Evolutionary conservation across 2,329 filamentous ascomycete species (phyloP).

Genomic region (Fonsecaea nubica): DNA sequence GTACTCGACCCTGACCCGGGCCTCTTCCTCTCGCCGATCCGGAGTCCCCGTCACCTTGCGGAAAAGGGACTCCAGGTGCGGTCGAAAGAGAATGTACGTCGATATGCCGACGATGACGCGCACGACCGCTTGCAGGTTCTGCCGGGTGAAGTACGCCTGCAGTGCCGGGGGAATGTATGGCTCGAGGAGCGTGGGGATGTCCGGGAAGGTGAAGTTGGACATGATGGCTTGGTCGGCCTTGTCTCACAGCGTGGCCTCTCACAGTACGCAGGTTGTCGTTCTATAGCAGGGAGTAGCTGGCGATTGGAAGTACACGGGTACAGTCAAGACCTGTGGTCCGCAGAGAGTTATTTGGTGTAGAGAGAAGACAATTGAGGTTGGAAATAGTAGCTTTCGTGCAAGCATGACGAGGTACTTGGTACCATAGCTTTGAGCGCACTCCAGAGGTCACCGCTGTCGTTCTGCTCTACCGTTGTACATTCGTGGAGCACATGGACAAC

Average conservation of each 20-base stretch:
- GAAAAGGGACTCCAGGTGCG: conserved; percentile 34
- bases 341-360: background rate
- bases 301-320: background rate
- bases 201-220: conserved; percentile 9
- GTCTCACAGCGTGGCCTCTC: background rate
- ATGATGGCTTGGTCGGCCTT: background rate
- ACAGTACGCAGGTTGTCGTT: background rate
- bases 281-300: background rate
- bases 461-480: background rate
- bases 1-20: conserved; percentile 26
- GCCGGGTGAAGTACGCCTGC: conserved; percentile 30
- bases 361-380: conserved; percentile 3
- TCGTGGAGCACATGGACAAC: background rate
- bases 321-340: background rate
- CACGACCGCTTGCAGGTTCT: conserved; percentile 28
- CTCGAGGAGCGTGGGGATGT: conserved; percentile 10
- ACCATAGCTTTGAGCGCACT: no score
- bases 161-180: conserved; percentile 9
- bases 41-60: conserved; percentile 27
- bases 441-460: background rate
- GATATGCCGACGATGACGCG: conserved; percentile 32
- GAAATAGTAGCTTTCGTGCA: background rate
- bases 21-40: conserved; percentile 28
- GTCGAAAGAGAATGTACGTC: conserved; percentile 36
- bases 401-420: no score